Base-by-base conservation (phyloP, 2,329 filamentous ascomycete species). In the Alternaria gaisen region DNA sequence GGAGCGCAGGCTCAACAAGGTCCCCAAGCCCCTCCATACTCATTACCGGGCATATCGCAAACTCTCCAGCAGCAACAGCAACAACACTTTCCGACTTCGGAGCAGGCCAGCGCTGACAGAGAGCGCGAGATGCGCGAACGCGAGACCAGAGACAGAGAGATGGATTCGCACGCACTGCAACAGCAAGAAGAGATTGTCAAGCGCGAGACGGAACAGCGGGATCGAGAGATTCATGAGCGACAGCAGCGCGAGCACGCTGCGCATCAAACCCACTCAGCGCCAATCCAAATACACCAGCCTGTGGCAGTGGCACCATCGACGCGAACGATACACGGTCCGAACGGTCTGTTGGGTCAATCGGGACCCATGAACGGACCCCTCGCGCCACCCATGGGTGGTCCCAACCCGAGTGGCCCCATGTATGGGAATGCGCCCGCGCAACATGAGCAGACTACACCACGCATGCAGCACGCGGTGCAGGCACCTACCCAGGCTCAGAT, bases 281-380 rank as follows among this genome's bases (percentile, higher is more conserved):
- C 94, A 3, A 92, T 97, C 56, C 93, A 94, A 56, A 90, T 98
- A 71, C 94, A 98, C 80, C 94, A 98, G 79, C 94, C 94, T 5
- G 93, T 97, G 60, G 94, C 94, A 64, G 81, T 84, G 3, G 81
- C 81, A 88, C 93, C 75, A 84, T 94, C 80, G 84, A 93, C 64
- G 82, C 90, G 58, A 65, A 91, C 92, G 53, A 96, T 97, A 58
- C 94, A 97, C 76, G 96, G 93, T 46, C 94, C 94, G 1, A 94
- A 95, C 68, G 94, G 94, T 9, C 85, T 98, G 36, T 87, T 98
- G 40, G 80, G 80, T 14, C 82, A 82, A 87, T 85, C 69, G 80
- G 87, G 77, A 64, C 84, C 67, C 81, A 86, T 79, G 79, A 81
- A 62, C 75, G 79, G 75, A 7, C 84, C 36, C 18, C 86, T 59